Percentiles rank a stretch among this genome's conserved stretches.
Evolutionary conservation across 2,329 filamentous ascomycete species (phyloP).

Genomic region (Hymenoscyphus repandus): DNA sequence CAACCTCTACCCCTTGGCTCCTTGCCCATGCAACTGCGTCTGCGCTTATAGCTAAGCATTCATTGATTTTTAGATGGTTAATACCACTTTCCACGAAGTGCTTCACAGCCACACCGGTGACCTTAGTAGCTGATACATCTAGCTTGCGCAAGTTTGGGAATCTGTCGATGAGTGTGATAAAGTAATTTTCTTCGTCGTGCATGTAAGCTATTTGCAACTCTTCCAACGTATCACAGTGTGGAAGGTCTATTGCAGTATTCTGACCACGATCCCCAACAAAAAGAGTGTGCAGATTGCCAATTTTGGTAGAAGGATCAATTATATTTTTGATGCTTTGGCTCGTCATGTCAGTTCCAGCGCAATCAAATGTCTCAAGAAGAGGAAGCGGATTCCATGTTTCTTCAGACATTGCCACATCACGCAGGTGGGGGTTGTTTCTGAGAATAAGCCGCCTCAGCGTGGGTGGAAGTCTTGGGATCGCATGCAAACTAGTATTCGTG

Average conservation of each 20-base stretch:
- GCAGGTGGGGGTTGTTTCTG: conserved; percentile 12
- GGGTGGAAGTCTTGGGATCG: conserved; percentile 22
- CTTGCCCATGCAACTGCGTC: conserved; percentile 33
- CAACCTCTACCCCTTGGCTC: conserved; percentile 23
- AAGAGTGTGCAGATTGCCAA: conserved; percentile 22
- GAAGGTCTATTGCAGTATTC: conserved; percentile 14
- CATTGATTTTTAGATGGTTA: conserved; percentile 22
- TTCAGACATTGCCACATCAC: neutral
- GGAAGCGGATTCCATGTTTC: conserved; percentile 14
- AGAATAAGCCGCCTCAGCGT: conserved; percentile 26
- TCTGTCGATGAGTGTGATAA: conserved; percentile 19
- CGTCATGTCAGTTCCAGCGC: conserved; percentile 16
- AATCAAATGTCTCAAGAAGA: conserved; percentile 25
- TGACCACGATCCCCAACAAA: conserved; percentile 17
- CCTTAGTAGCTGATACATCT: conserved; percentile 22
- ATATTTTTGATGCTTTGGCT: conserved; percentile 11
- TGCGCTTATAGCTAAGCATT: conserved; percentile 21
- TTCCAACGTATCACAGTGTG: conserved; percentile 20
- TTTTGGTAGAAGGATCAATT: conserved; percentile 15
- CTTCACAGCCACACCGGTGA: conserved; percentile 33
- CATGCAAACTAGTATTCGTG: conserved; percentile 10
- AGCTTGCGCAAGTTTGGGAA: conserved; percentile 27
- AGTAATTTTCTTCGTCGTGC: conserved; percentile 13
- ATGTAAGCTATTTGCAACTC: conserved; percentile 19
- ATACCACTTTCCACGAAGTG: conserved; percentile 27